phyloP scores from a whole-genome alignment of 371 early-diverging fungal genomes.

The Syncephalastrum sp. region DNA sequence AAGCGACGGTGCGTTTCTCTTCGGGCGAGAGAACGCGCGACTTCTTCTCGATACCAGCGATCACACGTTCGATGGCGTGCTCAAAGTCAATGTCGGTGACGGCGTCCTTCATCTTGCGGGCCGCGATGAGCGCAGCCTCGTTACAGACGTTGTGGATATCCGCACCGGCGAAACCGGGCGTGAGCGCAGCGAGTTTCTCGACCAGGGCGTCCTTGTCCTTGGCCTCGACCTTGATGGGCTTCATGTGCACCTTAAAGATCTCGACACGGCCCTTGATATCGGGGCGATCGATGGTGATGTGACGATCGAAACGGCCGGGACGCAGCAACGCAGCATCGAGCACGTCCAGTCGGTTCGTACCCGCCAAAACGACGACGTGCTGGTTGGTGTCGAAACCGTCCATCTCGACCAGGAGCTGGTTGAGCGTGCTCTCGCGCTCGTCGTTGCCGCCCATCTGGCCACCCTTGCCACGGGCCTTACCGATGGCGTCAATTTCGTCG shows the following conservation, averaged over 20 bases:
- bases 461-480: slow-evolving; percentile 94
- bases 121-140: slow-evolving; percentile 98
- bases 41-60: slow-evolving; percentile 98
- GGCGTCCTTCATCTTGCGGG: slow-evolving; percentile 73
- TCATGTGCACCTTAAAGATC: slow-evolving; percentile 95
- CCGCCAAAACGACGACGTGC: slow-evolving; percentile 93
- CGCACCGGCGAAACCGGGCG: slow-evolving; percentile 98
- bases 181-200: slow-evolving; percentile 77
- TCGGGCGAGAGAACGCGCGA: slow-evolving; percentile 93
- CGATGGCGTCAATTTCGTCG: slow-evolving; percentile 99
- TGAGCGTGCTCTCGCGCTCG: slow-evolving; percentile 97
- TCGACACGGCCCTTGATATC: slow-evolving; percentile 94
- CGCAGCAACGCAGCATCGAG: slow-evolving; percentile 91
- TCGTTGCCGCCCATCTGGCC: slow-evolving; percentile 95
- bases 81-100: slow-evolving; percentile 93
- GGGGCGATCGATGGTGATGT: slow-evolving; percentile 95
- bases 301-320: slow-evolving; percentile 99
- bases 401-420: slow-evolving; percentile 99
- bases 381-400: slow-evolving; percentile 95
- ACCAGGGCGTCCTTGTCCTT: slow-evolving; percentile 94
- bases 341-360: slow-evolving; percentile 94
- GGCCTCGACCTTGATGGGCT: slow-evolving; percentile 59
- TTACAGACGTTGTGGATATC: slow-evolving; percentile 98
- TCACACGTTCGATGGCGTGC: slow-evolving; percentile 96
- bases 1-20: slow-evolving; percentile 98